Base-by-base conservation (phyloP, 768 basidiomycete genomes). In the Leucocoprinus sp. region DNA sequence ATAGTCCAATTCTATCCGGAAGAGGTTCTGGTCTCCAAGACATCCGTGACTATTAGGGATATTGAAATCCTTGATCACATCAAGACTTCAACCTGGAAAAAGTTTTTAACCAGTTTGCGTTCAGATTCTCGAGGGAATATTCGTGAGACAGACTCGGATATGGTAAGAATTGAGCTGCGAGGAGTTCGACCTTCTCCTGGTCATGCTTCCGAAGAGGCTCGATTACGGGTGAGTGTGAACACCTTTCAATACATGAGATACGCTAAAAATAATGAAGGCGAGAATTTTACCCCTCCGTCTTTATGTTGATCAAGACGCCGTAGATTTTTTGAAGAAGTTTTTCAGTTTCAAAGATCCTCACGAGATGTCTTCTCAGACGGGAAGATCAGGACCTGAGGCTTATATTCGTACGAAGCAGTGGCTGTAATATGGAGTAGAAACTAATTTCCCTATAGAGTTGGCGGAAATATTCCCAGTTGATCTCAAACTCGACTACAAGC, bases 11-110 rank as follows among this genome's bases (percentile, higher is more conserved):
- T 80, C 55, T 61, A 60, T 7, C 71, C 77, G 4, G 66, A 71
- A 8, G 73, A 74, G 35, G 62, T 74, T 0, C 57, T 82, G 18
- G 78, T 82, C 7, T 84, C 84, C 2, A 71, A 84, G 42, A 74
- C 79, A 1, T 71, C 86, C 37, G 74, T 78, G 11, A 80, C 80
- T 8, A 70, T 93, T 41, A 74, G 65, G 48, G 78, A 89, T 50
- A 55, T 91, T 15, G 91, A 96, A 62, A 96, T 98, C 49, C 67
- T 98, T 41, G 96, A 99, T 61, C 93, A 96, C 58, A 92, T 99
- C 71, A 93, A 89, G 69, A 93, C 93, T 0, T 97, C 93, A 7
- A 97, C 96, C 0, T 99, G 96, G 96, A 87, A 83, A 66, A 98
- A 95, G 61, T 98, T 99, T 61, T 66, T 99, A 49, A 93, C 92